phyloP scores from a whole-genome alignment of 306 rosid genomes.

The Medicago ruthenica region DNA sequence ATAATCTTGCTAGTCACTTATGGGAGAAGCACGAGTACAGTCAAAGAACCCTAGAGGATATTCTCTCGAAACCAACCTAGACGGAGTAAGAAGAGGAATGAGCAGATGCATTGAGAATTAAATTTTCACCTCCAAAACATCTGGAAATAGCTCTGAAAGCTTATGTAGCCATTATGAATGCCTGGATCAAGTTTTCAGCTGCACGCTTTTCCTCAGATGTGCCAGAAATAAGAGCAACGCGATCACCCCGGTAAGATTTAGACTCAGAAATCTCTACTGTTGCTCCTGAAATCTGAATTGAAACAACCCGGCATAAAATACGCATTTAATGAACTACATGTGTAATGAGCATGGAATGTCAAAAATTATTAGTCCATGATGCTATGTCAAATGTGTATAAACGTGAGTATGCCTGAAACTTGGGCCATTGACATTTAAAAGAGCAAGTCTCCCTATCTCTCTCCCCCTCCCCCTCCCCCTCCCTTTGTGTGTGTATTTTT shows the following conservation, averaged over 20 bases:
- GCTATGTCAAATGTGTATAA: conserved; percentile 29
- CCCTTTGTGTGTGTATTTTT: not conserved
- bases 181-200: conserved; percentile 95
- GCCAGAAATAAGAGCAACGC: conserved; percentile 86
- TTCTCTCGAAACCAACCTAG: conserved; percentile 66
- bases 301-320: conserved; percentile 48
- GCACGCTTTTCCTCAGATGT: conserved; percentile 88
- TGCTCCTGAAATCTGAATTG: conserved; percentile 94
- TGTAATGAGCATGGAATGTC: conserved; percentile 18
- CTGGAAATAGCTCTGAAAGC: conserved; percentile 44
- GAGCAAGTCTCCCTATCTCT: not conserved
- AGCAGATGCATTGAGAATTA: conserved; percentile 55
- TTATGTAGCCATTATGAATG: conserved; percentile 92
- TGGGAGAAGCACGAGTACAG: conserved; percentile 55
- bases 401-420: not conserved
- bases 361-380: conserved; percentile 30
- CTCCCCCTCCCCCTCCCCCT: not conserved
- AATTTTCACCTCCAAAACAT: conserved; percentile 67
- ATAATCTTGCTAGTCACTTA: conserved; percentile 51
- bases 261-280: conserved; percentile 83
- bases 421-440: not conserved
- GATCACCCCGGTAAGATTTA: conserved; percentile 80
- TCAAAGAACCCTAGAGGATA: conserved; percentile 56
- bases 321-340: conserved; percentile 24
- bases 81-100: conserved; percentile 64